phyloP scores from a whole-genome alignment of 495 filamentous ascomycete species.

The Lepidopterella palustris region DNA sequence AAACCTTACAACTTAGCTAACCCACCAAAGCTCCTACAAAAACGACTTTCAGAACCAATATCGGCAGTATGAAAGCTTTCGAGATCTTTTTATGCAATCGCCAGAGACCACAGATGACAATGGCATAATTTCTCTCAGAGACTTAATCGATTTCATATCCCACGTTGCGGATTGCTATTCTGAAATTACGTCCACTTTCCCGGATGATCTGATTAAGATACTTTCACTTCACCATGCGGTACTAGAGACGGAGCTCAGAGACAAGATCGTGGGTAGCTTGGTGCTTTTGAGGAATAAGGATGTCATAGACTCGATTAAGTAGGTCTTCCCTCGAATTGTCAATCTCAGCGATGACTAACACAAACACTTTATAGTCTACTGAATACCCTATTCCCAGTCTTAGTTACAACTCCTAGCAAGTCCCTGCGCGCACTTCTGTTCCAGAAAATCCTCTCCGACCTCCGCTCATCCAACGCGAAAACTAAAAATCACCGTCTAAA shows the following conservation, averaged over 20 bases:
- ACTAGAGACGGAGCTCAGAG: slow-evolving; percentile 73
- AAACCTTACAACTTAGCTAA: slow-evolving; percentile 27
- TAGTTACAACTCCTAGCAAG: slow-evolving; percentile 81
- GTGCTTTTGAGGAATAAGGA: slow-evolving; percentile 86
- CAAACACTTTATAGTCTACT: slow-evolving; percentile 48
- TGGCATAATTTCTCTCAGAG: slow-evolving; percentile 71
- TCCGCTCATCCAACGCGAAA: slow-evolving; percentile 78
- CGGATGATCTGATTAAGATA: slow-evolving; percentile 72
- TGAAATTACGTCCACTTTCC: slow-evolving; percentile 65
- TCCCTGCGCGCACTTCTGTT: slow-evolving; percentile 75
- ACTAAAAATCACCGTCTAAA: slow-evolving; percentile 86
- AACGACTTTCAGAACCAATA: slow-evolving; percentile 86
- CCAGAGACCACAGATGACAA: slow-evolving; percentile 69
- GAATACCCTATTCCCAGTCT: slow-evolving; percentile 86
- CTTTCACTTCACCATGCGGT: slow-evolving; percentile 72
- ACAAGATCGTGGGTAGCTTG: slow-evolving; percentile 90
- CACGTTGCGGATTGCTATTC: slow-evolving; percentile 95
- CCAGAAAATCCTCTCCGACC: slow-evolving; percentile 83
- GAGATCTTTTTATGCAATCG: slow-evolving; percentile 80
- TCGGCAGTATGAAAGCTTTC: slow-evolving; percentile 82
- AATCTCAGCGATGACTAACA: not conserved
- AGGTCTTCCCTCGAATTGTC: slow-evolving; percentile 17
- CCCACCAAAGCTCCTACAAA: slow-evolving; percentile 55
- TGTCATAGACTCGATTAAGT: slow-evolving; percentile 73
- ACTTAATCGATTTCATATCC: slow-evolving; percentile 81